Evolutionary conservation across 805 yeast species (phyloP).

Genomic region (Candida bentonensis): DNA sequence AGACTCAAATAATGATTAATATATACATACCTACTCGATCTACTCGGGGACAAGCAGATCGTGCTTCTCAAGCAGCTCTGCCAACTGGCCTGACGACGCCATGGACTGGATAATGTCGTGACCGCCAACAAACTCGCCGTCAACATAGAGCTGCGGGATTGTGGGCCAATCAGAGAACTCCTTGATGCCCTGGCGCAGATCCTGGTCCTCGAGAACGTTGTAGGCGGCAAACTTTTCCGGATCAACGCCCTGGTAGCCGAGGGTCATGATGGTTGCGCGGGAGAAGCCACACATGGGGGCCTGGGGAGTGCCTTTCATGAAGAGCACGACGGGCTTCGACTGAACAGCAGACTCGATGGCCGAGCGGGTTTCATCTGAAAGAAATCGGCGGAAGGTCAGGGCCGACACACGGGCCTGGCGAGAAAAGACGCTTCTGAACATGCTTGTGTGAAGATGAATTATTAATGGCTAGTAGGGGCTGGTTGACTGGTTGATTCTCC

Average conservation of each 20-base stretch:
- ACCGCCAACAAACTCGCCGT: conserved; percentile 88
- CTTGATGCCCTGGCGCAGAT: conserved; percentile 87
- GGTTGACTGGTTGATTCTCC: too few relatives aligned
- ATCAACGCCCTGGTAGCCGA: conserved; percentile 95
- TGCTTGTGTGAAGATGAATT: too few relatives aligned
- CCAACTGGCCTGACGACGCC: conserved; percentile 78
- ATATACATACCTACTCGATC: too few relatives aligned
- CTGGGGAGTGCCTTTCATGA: conserved; percentile 98
- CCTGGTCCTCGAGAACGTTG: conserved; percentile 89
- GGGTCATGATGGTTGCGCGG: conserved; percentile 79
- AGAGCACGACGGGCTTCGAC: conserved; percentile 87
- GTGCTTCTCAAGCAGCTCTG: conserved; percentile 67
- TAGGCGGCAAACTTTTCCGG: conserved; percentile 94
- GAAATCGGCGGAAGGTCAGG: conserved; percentile 25
- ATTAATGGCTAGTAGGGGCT: too few relatives aligned
- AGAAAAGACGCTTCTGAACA: too few relatives aligned
- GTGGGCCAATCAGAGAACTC: conserved; percentile 98
- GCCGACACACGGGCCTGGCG: too few relatives aligned
- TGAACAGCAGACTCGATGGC: conserved; percentile 80
- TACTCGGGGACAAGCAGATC: conserved; percentile 73
- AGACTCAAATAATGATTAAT: too few relatives aligned
- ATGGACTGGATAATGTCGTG: conserved; percentile 88
- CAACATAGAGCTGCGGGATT: conserved; percentile 86
- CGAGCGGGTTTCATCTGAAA: conserved; percentile 63
- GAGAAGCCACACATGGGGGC: conserved; percentile 97